phyloP scores from a whole-genome alignment of 2,329 filamentous ascomycete genomes.

The Fusarium sp. region DNA sequence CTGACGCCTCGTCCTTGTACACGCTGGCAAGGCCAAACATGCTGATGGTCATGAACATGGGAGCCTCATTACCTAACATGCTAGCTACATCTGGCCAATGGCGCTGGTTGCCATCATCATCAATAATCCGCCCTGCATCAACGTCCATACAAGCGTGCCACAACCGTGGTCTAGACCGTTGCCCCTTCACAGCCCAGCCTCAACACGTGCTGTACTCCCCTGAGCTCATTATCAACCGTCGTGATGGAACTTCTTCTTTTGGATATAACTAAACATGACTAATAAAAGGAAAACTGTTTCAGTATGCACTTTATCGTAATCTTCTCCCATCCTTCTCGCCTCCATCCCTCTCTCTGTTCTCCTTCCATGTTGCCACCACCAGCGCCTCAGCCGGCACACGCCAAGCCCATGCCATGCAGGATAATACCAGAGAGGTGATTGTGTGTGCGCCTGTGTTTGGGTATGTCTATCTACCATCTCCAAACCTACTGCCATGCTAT shows the following conservation, averaged over 20 bases:
- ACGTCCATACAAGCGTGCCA: not conserved
- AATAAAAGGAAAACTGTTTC: constrained; percentile 32
- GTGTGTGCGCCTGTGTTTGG: constrained; percentile 18
- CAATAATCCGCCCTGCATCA: not conserved
- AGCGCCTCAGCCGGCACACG: constrained; percentile 19
- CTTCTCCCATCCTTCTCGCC: constrained; percentile 8
- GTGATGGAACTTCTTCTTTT: constrained; percentile 24
- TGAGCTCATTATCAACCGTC: constrained; percentile 4
- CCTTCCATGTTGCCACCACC: constrained; percentile 12
- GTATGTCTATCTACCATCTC: constrained; percentile 40
- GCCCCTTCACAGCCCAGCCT: not conserved
- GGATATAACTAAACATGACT: constrained; percentile 33
- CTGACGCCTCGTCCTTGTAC: constrained; percentile 9
- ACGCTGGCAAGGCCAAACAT: constrained; percentile 23
- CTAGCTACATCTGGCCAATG: constrained; percentile 24
- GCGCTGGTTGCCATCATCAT: not conserved
- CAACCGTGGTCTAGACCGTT: constrained; percentile 18
- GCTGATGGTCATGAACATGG: constrained; percentile 36
- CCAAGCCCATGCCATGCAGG: constrained; percentile 24
- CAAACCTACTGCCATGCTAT: constrained; percentile 29
- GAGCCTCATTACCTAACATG: constrained; percentile 29
- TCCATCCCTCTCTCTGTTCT: constrained; percentile 20
- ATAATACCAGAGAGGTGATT: constrained; percentile 24
- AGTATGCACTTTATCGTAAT: constrained; percentile 34
- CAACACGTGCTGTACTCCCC: not conserved